Evolutionary conservation across 2,329 filamentous ascomycete genomes (phyloP).

Genomic region (Calonectria honghensis): DNA sequence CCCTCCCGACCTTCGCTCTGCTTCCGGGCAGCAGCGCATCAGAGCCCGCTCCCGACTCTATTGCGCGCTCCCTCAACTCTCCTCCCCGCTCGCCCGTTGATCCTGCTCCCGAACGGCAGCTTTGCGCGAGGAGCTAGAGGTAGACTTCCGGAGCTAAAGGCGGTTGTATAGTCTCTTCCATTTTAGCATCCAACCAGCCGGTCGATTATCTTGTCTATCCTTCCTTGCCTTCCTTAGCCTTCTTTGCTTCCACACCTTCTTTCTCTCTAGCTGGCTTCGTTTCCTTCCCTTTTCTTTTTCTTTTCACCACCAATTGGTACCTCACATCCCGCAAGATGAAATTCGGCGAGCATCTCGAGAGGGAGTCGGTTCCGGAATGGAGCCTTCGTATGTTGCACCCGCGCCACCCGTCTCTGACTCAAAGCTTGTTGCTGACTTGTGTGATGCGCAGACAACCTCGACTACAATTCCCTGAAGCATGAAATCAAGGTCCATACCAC

Average conservation of each 20-base stretch:
- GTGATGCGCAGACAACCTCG: constrained; percentile 81
- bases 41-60: constrained; percentile 28
- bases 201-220: not conserved
- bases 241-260: not conserved
- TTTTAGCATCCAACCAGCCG: constrained; percentile 19
- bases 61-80: constrained; percentile 28
- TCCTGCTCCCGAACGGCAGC: constrained; percentile 19
- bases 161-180: constrained; percentile 1
- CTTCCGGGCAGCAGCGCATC: constrained; percentile 26
- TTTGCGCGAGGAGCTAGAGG: constrained; percentile 36
- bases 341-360: constrained; percentile 75
- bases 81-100: constrained; percentile 31
- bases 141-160: constrained; percentile 26
- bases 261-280: not conserved
- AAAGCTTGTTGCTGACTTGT: constrained; percentile 26
- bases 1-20: constrained; percentile 21
- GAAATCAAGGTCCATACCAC: constrained; percentile 89
- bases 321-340: constrained; percentile 58
- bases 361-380: constrained; percentile 88
- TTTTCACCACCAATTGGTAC: constrained; percentile 30
- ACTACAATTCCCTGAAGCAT: constrained; percentile 91
- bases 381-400: constrained; percentile 76
- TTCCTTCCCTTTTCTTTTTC: not conserved
- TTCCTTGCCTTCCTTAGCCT: constrained; percentile 7
- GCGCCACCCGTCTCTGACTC: constrained; percentile 2